Conservation (phyloP, 805 yeast species). For the Zygoascus ofunaensis region DNA sequence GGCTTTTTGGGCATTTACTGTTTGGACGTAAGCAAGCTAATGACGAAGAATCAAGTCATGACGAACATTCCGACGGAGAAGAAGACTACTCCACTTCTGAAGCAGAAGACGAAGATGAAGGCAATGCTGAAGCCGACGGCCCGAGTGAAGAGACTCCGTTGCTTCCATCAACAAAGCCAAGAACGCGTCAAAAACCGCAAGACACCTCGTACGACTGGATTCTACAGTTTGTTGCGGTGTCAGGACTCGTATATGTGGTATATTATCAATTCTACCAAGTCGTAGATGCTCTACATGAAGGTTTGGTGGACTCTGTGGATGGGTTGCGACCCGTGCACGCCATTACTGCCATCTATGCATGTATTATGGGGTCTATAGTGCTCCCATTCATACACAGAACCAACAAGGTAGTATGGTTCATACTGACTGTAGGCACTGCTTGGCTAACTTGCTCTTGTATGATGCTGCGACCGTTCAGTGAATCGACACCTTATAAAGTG, state of each 20-base stretch:
- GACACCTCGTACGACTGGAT: conserved; percentile 58
- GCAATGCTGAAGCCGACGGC: not conserved
- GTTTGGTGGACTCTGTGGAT: conserved; percentile 54
- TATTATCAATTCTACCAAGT: conserved; percentile 47
- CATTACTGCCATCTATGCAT: conserved; percentile 29
- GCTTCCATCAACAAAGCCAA: not conserved
- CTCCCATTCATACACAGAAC: conserved; percentile 64
- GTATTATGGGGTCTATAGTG: conserved; percentile 40
- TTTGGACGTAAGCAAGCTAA: not conserved
- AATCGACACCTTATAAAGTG: conserved; percentile 57
- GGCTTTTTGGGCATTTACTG: conserved; percentile 36
- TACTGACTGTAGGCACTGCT: conserved; percentile 33
- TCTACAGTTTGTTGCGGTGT: conserved; percentile 56
- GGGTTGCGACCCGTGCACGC: conserved; percentile 36
- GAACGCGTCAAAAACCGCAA: conserved; percentile 21
- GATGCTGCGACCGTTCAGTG: conserved; percentile 48
- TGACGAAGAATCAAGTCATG: not conserved
- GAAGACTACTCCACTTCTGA: not conserved
- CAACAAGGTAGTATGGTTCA: conserved; percentile 40
- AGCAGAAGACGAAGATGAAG: not conserved
- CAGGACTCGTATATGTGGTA: conserved; percentile 48
- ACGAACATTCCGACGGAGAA: not conserved
- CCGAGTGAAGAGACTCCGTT: not conserved
- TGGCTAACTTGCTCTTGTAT: conserved; percentile 31
- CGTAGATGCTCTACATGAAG: conserved; percentile 58